Percentiles rank a stretch among this genome's conserved stretches.
Conservation (phyloP, 208 protist species). For the Crithidia bombi region DNA sequence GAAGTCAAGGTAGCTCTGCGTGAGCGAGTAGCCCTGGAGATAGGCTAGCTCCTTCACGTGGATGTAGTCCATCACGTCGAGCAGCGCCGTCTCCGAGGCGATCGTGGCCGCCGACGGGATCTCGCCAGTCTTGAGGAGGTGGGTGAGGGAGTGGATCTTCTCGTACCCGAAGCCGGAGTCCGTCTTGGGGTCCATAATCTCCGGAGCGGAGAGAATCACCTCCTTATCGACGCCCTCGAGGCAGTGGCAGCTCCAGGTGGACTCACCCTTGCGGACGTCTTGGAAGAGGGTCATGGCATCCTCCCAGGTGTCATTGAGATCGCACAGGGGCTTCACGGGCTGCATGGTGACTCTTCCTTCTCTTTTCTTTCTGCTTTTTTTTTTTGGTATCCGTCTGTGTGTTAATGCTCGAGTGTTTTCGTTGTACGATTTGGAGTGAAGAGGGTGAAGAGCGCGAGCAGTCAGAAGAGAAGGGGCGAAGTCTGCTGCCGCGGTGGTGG, state of each 20-base stretch:
- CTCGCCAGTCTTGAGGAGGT: slow-evolving; percentile 43
- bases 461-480: no score
- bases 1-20: slow-evolving; percentile 74
- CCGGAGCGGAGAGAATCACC: slow-evolving; percentile 75
- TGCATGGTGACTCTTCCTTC: slow-evolving; percentile 20
- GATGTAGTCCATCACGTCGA: slow-evolving; percentile 84
- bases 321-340: slow-evolving; percentile 42
- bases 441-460: no score
- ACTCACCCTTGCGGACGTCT: slow-evolving; percentile 35
- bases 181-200: slow-evolving; percentile 90
- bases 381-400: not conserved
- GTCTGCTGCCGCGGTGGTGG: no score
- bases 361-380: slow-evolving; percentile 1
- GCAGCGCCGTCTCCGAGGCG: slow-evolving; percentile 39
- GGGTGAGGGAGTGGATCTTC: slow-evolving; percentile 51
- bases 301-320: slow-evolving; percentile 75
- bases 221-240: slow-evolving; percentile 72
- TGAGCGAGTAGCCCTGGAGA: slow-evolving; percentile 72
- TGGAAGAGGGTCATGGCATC: slow-evolving; percentile 67
- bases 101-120: slow-evolving; percentile 60
- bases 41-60: slow-evolving; percentile 69
- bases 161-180: slow-evolving; percentile 76
- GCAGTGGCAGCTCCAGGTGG: slow-evolving; percentile 68
- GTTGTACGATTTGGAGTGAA: no score
- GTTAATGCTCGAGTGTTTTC: no score